Evolutionary conservation across 2,329 filamentous ascomycete species (phyloP), one percentile per base, ranked within the genome.

Genomic region (Fusarium hainanense): DNA sequence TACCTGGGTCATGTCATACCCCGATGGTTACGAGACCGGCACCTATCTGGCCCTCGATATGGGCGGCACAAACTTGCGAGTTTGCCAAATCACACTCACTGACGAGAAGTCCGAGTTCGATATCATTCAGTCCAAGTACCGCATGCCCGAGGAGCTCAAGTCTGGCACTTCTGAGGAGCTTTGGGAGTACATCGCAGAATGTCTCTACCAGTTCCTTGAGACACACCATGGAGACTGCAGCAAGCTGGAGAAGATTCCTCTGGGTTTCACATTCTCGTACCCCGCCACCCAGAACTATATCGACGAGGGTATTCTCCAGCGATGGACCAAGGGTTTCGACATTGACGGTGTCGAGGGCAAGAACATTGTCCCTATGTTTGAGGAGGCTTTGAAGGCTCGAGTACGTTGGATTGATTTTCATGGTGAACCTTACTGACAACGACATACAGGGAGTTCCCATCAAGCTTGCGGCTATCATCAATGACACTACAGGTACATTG

Each of bases 241-340:
- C 49, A 86, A 89, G 69, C 77, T 93, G 25, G 86, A 87, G 25
- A 88, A 88, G 74, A 84, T 94, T 58, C 92, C 93, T 10, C 88
- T 98, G 9, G 95, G 95, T 76, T 98, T 98, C 84, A 98, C 95
- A 47, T 98, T 98, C 83, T 97, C 93, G 6, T 98, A 97, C 79
- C 95, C 95, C 4, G 94, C 94, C 18, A 96, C 93, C 1, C 95
- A 98, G 80, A 89, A 97, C 74, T 95, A 94, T 81, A 94, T 98
- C 76, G 93, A 98, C 74, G 93, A 97, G 80, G 95, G 94, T 73
- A 87, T 97, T 41, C 87, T 98, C 61, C 94, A 98, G 82, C 90
- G 94, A 74, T 98, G 95, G 95, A 98, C 95, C 73, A 98, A 98
- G 85, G 95, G 95, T 4, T 98, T 98, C 77, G 94, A 98, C 78